Conservation (phyloP, 208 protist genomes). For the Trypanosoma caninum region DNA sequence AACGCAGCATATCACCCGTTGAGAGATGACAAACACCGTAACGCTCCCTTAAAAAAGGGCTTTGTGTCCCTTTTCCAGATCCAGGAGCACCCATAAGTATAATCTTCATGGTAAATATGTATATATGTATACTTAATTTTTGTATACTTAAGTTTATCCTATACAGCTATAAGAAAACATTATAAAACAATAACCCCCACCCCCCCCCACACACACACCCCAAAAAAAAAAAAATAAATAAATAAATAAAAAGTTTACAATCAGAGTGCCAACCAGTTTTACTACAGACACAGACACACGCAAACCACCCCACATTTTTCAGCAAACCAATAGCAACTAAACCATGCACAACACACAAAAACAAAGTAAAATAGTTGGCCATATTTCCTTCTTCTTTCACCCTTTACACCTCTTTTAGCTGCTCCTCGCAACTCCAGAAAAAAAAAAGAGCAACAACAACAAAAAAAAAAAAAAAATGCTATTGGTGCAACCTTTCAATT, state of each 20-base stretch:
- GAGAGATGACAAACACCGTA: conserved; percentile 93
- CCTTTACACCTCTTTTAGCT: not conserved
- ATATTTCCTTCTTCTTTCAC: too few species aligned
- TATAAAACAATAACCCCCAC: too few species aligned
- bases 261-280: too few species aligned
- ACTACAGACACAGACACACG: too few species aligned
- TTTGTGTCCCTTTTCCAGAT: conserved; percentile 94
- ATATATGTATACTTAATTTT: conserved; percentile 11
- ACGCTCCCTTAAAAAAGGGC: conserved; percentile 80
- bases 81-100: conserved; percentile 90
- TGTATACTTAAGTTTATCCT: too few species aligned
- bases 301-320: too few species aligned
- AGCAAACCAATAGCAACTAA: too few species aligned
- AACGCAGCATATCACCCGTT: conserved; percentile 93
- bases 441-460: not conserved
- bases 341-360: too few species aligned
- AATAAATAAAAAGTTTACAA: conserved; percentile 9
- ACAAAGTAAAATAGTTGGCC: too few species aligned
- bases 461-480: not conserved
- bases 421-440: not conserved
- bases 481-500: not conserved
- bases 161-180: too few species aligned
- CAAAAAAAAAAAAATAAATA: conserved; percentile 5
- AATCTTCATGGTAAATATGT: conserved; percentile 62
- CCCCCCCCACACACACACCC: too few species aligned